These are phyloP conservation scores for Fusarium pseudocircinatum DNA, from an alignment of 2,329 filamentous ascomycete species.

Conservation along the genomic window DNA sequence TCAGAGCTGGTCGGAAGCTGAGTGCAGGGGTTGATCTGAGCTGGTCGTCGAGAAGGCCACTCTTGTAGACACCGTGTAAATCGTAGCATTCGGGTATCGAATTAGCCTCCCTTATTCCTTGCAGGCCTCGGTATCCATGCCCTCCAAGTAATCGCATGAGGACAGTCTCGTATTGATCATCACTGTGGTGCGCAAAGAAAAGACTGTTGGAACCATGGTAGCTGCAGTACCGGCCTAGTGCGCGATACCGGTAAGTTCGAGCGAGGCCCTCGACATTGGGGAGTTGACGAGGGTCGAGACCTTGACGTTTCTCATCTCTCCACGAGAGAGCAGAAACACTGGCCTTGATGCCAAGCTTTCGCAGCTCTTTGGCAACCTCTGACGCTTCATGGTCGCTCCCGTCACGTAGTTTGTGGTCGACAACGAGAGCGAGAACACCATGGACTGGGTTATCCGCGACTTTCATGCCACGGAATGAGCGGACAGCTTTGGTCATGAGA, in stretches of 20 bases:
- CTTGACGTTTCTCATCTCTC: conserved; percentile 49
- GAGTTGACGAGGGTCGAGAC: conserved; percentile 49
- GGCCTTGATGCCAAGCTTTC: conserved; percentile 49
- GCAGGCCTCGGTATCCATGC: conserved; percentile 75
- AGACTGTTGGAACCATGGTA: conserved; percentile 64
- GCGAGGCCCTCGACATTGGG: conserved; percentile 82
- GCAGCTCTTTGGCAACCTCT: conserved; percentile 54
- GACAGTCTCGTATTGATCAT: conserved; percentile 92
- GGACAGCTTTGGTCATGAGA: conserved; percentile 67
- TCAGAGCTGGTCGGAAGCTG: conserved; percentile 47
- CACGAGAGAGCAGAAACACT: conserved; percentile 55
- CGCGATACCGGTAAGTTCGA: conserved; percentile 76
- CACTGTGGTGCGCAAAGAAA: conserved; percentile 85
- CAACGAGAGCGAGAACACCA: conserved; percentile 57
- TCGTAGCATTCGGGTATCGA: conserved; percentile 88
- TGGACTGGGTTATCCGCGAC: conserved; percentile 58
- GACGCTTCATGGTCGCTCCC: conserved; percentile 64
- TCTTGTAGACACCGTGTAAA: conserved; percentile 75
- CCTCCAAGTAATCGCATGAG: conserved; percentile 78
- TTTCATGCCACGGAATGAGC: conserved; percentile 45
- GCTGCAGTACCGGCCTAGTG: conserved; percentile 70
- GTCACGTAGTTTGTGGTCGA: conserved; percentile 67
- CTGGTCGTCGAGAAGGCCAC: conserved; percentile 65
- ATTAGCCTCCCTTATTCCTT: conserved; percentile 71
- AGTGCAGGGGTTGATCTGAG: conserved; percentile 48